These are phyloP conservation scores for Fusarium tricinctum DNA, from an alignment of 2,329 filamentous ascomycete species.

Conservation along the genomic window DNA sequence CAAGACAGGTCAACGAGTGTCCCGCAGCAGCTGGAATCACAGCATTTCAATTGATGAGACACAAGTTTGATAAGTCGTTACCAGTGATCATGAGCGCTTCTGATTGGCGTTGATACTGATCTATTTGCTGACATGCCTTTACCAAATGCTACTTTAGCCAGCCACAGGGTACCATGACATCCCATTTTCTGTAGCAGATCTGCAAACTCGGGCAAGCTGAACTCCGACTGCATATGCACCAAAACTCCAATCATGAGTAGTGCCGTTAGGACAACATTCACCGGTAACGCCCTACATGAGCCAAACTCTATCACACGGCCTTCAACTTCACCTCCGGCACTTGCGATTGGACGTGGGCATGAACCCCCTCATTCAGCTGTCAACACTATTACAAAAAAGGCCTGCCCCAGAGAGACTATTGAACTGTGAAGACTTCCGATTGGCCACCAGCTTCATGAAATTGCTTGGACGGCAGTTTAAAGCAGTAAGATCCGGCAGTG, in stretches of 20 bases:
- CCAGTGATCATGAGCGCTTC: accelerated
- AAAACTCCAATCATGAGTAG: not conserved
- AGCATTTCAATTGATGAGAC: too few relatives aligned
- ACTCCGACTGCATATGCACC: not conserved
- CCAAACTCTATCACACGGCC: not conserved
- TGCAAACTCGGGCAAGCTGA: not conserved
- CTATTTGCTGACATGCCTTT: slow-evolving; percentile 15
- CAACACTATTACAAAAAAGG: not conserved
- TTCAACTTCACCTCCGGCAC: not conserved
- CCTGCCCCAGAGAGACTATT: not conserved
- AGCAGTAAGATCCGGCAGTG: not conserved
- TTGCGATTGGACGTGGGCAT: not conserved
- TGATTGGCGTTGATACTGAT: not conserved
- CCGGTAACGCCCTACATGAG: not conserved
- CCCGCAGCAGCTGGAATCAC: not conserved
- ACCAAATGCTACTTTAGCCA: too few relatives aligned
- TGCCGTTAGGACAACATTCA: not conserved
- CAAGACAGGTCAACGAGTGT: not conserved
- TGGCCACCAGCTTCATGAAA: not conserved
- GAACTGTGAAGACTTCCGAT: not conserved
- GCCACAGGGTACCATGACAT: too few relatives aligned
- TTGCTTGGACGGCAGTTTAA: not conserved
- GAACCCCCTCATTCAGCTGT: not conserved
- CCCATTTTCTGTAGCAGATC: not conserved
- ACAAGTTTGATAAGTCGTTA: not conserved